Evolutionary conservation across 176 grass and related monocot genomes (phyloP), one percentile per base, ranked within the genome.

Genomic region (Zizania latifolia): DNA sequence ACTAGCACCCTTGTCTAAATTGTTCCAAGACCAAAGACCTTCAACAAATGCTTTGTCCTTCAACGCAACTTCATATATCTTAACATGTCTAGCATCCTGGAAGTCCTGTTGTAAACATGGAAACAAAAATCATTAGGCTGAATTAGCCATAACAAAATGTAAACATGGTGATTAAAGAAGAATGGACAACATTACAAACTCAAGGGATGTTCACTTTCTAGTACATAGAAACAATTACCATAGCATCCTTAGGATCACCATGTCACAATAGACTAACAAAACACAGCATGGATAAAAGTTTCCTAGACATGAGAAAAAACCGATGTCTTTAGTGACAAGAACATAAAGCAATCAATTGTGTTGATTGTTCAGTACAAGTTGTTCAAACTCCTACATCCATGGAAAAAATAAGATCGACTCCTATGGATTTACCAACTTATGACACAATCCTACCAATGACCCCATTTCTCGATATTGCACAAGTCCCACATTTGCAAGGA

Each of bases 31-130:
- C 79, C 82, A 92, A 71, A 86, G 86, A 37, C 89, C 86, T 65
- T 92, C 86, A 38, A 80, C 82, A 80, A 92, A 88, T 46, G 83
- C 86, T 73, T 87, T 85, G 65, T 85, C 85, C 74, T 88, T 85
- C 57, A 88, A 66, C 16, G 81, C 82, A 48, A 92, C 83, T 66
- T 88, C 89, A 44, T 92, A 88, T 39, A 86, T 92, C 78, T 88
- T 92, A 61, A 88, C 70, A 85, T 86, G 86, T 11, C 82, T 78
- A 19, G 89, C 89, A 79, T 86, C 89, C 39, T 92, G 86, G 64
- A 88, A 79, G 57, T 88, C 89, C 86, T 88, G 55, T 19, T 26
- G 50, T 38, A n/a, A 73, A 58, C 68, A 75, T 62, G 43, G 35
- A 81, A 13, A 65, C 56, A 58, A 39, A 21, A 58, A 73, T 17